Base-by-base conservation (phyloP, 2,329 filamentous ascomycete species). In the Ceratocystis huliohia region DNA sequence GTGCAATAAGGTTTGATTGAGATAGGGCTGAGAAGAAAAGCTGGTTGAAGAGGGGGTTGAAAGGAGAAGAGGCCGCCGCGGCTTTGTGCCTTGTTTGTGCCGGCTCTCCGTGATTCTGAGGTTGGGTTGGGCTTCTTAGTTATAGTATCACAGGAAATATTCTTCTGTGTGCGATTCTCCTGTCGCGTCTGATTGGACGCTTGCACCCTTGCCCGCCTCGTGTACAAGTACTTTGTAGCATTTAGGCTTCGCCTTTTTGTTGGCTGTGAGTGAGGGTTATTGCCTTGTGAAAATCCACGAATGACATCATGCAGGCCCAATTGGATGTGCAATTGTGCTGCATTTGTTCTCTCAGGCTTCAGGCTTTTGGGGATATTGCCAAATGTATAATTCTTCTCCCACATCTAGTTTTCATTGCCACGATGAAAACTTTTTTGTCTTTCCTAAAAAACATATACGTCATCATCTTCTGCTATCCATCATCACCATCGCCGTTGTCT, bases 1-100 rank as follows among this genome's bases (percentile, higher is more conserved):
- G 28, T 59, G 17, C 56, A 59, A 59, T 59, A 59, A 59, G 56
- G 56, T 59, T 59, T 59, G 28, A 59, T 20, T 59, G 56, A 10
- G 22, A 37, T 37, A 59, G 56, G 56, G 56, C 56, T 59, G 56
- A 59, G 4, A 20, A 33, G 28, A 28, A 15, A 10, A 28, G 22
- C 2, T 53, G 7, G 48, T 13, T 28, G 25, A 10, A 28, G 20
- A 50, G 20, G 48, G 48, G 20, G 45, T 48, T 37, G 0, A 3
- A 37, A 13, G 13, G 37, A 41, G 37, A 41, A 41, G 10, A 13
- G 10, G 37, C 37, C 37, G 37, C n/a, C 37, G 37, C n/a, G 13
- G 20, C 48, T 53, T 53, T 53, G 48, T 28, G 22, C 10, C 48
- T 28, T 28, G 22, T 6, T 6, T 53, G 22, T 10, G 15, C 22